Percentiles rank a stretch among this genome's conserved stretches.
These are phyloP conservation scores for Eucalyptus pumila DNA, from an alignment of 345 rosid genomes.

Conservation along the genomic window DNA sequence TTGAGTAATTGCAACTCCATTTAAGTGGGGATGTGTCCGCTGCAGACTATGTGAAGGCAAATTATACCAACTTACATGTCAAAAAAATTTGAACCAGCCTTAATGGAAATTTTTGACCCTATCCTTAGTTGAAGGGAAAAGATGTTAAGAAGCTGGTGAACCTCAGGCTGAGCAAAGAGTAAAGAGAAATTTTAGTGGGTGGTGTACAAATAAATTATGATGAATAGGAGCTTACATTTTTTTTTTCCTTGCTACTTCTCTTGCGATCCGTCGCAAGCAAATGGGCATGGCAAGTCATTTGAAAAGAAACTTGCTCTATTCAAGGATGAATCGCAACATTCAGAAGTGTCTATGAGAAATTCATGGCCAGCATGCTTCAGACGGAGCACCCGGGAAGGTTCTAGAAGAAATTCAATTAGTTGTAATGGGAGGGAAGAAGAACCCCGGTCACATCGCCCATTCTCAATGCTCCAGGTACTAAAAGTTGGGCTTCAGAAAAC, in stretches of 20 bases:
- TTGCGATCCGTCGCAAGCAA: too few species aligned
- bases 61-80: conserved; percentile 56
- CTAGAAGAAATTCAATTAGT: conserved; percentile 35
- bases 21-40: conserved; percentile 36
- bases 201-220: conserved; percentile 56
- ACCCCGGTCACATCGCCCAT: background rate
- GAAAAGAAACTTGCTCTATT: conserved; percentile 53
- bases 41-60: conserved; percentile 42
- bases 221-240: background rate
- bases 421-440: conserved; percentile 30
- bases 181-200: conserved; percentile 66
- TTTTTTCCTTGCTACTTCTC: too few species aligned
- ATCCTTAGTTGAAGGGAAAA: conserved; percentile 41
- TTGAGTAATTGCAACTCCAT: conserved; percentile 59
- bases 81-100: conserved; percentile 39
- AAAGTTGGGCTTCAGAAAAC: conserved; percentile 15
- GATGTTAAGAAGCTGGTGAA: conserved; percentile 37
- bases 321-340: conserved; percentile 31
- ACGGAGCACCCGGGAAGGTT: conserved; percentile 30
- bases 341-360: conserved; percentile 34
- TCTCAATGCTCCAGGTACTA: conserved; percentile 1
- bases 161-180: conserved; percentile 62
- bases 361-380: conserved; percentile 25
- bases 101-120: conserved; percentile 50
- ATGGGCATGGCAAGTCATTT: too few species aligned